phyloP scores from a whole-genome alignment of 73 alveolate species.

The Paramecium primaurelia region DNA sequence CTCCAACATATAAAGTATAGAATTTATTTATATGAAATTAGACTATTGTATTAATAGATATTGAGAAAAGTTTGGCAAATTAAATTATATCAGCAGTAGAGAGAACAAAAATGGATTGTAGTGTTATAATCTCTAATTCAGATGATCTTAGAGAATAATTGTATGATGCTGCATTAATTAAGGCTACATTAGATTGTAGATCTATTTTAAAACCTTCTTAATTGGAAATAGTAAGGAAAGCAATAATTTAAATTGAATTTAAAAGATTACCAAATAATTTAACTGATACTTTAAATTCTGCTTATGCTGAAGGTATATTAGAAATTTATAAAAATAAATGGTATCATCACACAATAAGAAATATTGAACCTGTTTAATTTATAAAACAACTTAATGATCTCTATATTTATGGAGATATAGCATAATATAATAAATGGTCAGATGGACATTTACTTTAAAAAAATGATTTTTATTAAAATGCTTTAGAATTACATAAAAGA shows the following conservation, averaged over 20 bases:
- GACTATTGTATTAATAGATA: slow-evolving; percentile 8
- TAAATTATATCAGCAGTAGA: not conserved
- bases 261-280: not conserved
- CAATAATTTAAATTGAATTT: not conserved
- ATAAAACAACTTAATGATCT: slow-evolving; percentile 23
- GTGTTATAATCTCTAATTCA: not conserved
- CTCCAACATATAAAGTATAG: slow-evolving; percentile 62
- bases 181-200: not conserved
- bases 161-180: slow-evolving; percentile 15
- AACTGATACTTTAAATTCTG: not conserved
- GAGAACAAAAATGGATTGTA: not conserved
- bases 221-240: not conserved
- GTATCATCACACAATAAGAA: not conserved
- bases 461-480: slow-evolving; percentile 55
- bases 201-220: not conserved
- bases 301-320: not conserved
- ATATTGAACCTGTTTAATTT: not conserved
- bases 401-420: slow-evolving; percentile 57
- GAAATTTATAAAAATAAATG: not conserved
- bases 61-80: not conserved
- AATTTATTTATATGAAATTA: slow-evolving; percentile 33
- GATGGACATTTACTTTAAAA: slow-evolving; percentile 59
- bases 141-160: not conserved
- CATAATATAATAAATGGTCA: slow-evolving; percentile 65
- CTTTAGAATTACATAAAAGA: slow-evolving; percentile 68